A percentile compares a stretch with the other conserved stretches of the same genome.
phyloP scores from a whole-genome alignment of 805 yeast species.

The Jamesozyma jinghongensis region DNA sequence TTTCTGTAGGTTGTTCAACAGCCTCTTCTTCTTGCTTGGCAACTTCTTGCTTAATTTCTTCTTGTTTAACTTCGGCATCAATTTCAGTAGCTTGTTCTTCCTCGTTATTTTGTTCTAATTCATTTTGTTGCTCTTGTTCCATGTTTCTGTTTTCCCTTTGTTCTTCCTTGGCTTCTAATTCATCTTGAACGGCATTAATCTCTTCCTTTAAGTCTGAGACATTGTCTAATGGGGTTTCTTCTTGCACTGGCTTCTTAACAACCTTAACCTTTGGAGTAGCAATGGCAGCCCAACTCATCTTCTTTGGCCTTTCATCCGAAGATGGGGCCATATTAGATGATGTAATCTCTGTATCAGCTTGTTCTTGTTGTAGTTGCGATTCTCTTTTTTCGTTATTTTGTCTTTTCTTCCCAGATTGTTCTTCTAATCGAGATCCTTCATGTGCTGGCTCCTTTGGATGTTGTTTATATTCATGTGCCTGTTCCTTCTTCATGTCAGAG shows the following conservation, averaged over 20 bases:
- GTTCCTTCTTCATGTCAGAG: conserved; percentile 9
- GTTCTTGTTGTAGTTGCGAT: neutral
- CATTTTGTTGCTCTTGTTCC: conserved; percentile 1
- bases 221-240: conserved; percentile 22
- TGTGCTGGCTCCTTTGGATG: neutral
- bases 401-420: no score
- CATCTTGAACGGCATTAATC: conserved; percentile 17
- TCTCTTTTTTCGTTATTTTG: no score
- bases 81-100: conserved; percentile 6
- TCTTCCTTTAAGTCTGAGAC: conserved; percentile 31
- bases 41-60: conserved; percentile 3
- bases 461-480: conserved; percentile 8
- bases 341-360: no score
- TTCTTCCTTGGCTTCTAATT: conserved; percentile 10
- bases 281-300: conserved; percentile 62
- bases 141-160: no score
- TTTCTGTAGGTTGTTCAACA: conserved; percentile 6
- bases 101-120: conserved; percentile 6
- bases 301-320: conserved; percentile 11
- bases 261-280: conserved; percentile 44
- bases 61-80: conserved; percentile 4
- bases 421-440: no score
- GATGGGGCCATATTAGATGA: neutral
- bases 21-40: conserved; percentile 4
- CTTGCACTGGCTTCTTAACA: conserved; percentile 20